phyloP scores from a whole-genome alignment of 176 grass and related monocot species.

The Dendrocalamus sinicus region DNA sequence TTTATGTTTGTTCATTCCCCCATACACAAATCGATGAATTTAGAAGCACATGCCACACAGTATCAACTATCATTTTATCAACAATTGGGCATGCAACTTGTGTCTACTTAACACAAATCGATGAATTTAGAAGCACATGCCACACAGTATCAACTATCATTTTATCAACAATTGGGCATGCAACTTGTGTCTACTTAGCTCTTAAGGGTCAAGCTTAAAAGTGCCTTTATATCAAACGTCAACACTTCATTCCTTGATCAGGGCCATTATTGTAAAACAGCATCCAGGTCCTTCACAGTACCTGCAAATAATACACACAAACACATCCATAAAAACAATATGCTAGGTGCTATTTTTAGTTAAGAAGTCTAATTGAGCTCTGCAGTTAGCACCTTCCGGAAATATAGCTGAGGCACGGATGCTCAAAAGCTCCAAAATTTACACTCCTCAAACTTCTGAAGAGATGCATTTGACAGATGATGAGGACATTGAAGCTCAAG shows the following conservation, averaged over 20 bases:
- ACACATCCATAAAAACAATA: conserved; percentile 12
- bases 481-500: not conserved
- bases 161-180: not conserved
- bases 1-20: not conserved
- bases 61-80: not conserved
- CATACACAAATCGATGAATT: not conserved
- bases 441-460: conserved; percentile 23
- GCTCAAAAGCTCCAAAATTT: conserved; percentile 21
- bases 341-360: not conserved
- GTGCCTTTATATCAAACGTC: conserved; percentile 33
- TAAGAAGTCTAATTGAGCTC: conserved; percentile 20
- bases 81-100: too few relatives aligned
- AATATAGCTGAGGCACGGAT: conserved; percentile 1
- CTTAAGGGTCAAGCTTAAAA: not conserved
- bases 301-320: conserved; percentile 33
- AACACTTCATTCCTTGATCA: conserved; percentile 19
- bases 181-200: too few relatives aligned
- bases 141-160: not conserved
- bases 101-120: not conserved
- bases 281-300: conserved; percentile 15
- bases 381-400: conserved; percentile 18
- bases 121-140: not conserved
- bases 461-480: conserved; percentile 26
- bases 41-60: conserved; percentile 1
- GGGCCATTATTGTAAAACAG: conserved; percentile 21